Evolutionary conservation across 2,329 filamentous ascomycete genomes (phyloP).

Genomic region (Cercospora sp.): DNA sequence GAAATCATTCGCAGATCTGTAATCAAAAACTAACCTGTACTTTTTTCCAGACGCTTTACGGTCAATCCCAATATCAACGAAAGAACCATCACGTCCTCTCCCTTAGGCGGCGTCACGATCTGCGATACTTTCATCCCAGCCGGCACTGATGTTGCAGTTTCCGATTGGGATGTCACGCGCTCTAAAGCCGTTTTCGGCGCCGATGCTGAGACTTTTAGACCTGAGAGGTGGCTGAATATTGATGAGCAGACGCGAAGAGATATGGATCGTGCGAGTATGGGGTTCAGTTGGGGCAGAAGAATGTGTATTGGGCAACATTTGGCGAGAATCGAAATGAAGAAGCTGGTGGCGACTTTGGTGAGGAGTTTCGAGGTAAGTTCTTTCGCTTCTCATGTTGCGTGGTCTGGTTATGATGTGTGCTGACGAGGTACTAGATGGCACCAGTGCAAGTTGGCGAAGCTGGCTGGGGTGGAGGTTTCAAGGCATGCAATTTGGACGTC

Average conservation of each 20-base stretch:
- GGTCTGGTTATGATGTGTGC: too few species aligned
- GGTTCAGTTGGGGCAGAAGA: constrained; percentile 48
- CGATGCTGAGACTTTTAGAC: constrained; percentile 47
- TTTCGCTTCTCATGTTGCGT: not conserved
- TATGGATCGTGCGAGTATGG: constrained; percentile 49
- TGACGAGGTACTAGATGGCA: not conserved
- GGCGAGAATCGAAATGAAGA: constrained; percentile 42
- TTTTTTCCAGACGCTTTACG: constrained; percentile 2
- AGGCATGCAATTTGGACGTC: not conserved
- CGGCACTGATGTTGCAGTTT: constrained; percentile 43
- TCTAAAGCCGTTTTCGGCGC: constrained; percentile 41
- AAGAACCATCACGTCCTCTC: constrained; percentile 13
- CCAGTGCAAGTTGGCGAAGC: constrained; percentile 7
- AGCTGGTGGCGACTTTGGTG: constrained; percentile 23
- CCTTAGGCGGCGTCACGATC: constrained; percentile 6
- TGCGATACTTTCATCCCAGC: constrained; percentile 43
- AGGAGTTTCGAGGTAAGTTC: constrained; percentile 12
- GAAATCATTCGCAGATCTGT: not conserved
- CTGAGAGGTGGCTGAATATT: constrained; percentile 51
- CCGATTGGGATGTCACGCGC: constrained; percentile 43
- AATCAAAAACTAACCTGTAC: not conserved
- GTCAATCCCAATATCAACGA: constrained; percentile 16
- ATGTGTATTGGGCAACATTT: constrained; percentile 50
- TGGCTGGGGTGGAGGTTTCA: constrained; percentile 6
- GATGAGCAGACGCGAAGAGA: constrained; percentile 37